Conservation (phyloP, 306 rosid species). For the Rosa persica region DNA sequence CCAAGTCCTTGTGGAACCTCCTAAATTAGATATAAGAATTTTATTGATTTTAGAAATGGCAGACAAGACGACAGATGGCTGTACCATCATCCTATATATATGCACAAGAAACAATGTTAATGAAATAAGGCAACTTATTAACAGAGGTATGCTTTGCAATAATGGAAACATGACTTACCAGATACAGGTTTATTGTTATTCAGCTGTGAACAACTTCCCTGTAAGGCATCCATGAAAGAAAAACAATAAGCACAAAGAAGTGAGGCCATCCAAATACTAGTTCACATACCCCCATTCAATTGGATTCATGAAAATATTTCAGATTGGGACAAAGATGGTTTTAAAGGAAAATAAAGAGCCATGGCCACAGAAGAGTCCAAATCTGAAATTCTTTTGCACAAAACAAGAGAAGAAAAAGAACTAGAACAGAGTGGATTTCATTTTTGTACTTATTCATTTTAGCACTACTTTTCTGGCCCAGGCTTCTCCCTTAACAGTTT, state of each 20-base stretch:
- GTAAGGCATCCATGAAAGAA: not conserved
- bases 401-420: not conserved
- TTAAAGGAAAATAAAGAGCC: not conserved
- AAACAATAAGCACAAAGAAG: not conserved
- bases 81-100: not conserved
- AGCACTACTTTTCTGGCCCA: not conserved
- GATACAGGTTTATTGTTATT: conserved; percentile 32
- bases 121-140: not conserved
- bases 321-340: not conserved
- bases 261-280: not conserved
- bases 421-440: not conserved
- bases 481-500: not conserved
- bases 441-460: not conserved
- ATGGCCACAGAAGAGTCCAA: not conserved
- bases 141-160: not conserved
- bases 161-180: conserved; percentile 26
- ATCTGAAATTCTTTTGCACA: not conserved
- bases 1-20: conserved; percentile 27
- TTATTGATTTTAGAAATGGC: conserved; percentile 1
- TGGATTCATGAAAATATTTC: not conserved
- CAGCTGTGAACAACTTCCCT: conserved; percentile 32
- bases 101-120: not conserved
- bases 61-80: not conserved
- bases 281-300: conserved; percentile 4
- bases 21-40: not conserved